Evolutionary conservation across 345 rosid genomes (phyloP).

Genomic region (Pugionium dolabratum): DNA sequence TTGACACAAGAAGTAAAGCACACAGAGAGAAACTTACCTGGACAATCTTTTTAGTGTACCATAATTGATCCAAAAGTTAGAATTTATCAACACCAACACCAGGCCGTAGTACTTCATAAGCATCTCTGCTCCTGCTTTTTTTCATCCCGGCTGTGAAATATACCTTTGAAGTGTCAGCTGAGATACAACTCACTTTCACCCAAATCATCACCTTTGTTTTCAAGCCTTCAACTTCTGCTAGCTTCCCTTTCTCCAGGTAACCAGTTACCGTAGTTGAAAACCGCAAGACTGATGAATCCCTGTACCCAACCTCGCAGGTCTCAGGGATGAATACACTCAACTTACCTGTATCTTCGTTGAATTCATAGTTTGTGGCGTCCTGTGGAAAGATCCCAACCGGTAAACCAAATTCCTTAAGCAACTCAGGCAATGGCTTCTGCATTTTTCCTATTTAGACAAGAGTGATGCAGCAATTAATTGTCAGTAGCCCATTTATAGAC

Average conservation of each 20-base stretch:
- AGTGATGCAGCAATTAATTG: background rate
- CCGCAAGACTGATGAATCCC: slow-evolving; percentile 77
- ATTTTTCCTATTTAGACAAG: slow-evolving; percentile 67
- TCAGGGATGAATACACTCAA: slow-evolving; percentile 75
- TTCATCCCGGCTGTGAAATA: slow-evolving; percentile 78
- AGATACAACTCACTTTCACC: slow-evolving; percentile 76
- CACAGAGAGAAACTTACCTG: slow-evolving; percentile 16
- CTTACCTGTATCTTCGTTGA: slow-evolving; percentile 73
- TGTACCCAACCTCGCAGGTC: slow-evolving; percentile 87
- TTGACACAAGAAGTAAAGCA: slow-evolving; percentile 14
- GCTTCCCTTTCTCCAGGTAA: slow-evolving; percentile 79
- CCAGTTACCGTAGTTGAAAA: slow-evolving; percentile 68
- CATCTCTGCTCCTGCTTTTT: slow-evolving; percentile 70
- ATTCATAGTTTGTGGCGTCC: slow-evolving; percentile 94
- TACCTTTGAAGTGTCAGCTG: slow-evolving; percentile 73
- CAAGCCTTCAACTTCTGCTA: slow-evolving; percentile 81
- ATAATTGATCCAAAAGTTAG: slow-evolving; percentile 38
- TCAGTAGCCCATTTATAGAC: background rate
- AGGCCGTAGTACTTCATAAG: slow-evolving; percentile 77
- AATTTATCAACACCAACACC: slow-evolving; percentile 78
- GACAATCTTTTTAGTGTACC: background rate
- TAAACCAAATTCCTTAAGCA: slow-evolving; percentile 77
- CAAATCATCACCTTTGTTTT: slow-evolving; percentile 88
- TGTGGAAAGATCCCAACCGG: slow-evolving; percentile 90
- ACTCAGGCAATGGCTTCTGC: slow-evolving; percentile 89